phyloP scores from a whole-genome alignment of 345 rosid genomes.

The Acer campestre region DNA sequence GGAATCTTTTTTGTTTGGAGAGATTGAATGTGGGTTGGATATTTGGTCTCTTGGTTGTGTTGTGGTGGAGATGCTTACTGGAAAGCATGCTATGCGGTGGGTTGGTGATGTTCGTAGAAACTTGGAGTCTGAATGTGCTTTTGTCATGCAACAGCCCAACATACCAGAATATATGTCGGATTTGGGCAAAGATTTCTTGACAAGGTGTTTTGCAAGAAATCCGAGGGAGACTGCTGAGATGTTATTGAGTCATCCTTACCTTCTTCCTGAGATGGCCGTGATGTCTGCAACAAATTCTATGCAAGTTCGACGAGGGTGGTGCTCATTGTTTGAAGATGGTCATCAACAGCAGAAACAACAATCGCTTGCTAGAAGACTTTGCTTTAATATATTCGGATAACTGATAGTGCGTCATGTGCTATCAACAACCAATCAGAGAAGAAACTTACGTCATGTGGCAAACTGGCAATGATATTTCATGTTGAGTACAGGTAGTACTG shows the following conservation, averaged over 20 bases:
- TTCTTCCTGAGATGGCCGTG: no score
- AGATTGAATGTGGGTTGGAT: constrained; percentile 32
- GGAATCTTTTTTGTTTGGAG: constrained; percentile 33
- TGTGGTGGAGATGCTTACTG: constrained; percentile 38
- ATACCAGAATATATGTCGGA: constrained; percentile 29
- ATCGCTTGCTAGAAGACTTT: no score
- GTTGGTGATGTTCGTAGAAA: background rate
- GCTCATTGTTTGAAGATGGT: no score
- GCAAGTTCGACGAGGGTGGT: no score
- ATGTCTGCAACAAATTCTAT: no score
- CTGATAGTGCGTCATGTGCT: no score
- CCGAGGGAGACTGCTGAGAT: constrained; percentile 34
- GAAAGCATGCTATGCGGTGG: constrained; percentile 35
- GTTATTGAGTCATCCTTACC: constrained; percentile 37
- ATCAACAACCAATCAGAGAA: no score
- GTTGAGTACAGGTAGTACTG: no score
- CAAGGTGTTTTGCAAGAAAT: constrained; percentile 33
- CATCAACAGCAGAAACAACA: no score
- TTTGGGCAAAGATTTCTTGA: constrained; percentile 36
- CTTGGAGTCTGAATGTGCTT: constrained; percentile 25
- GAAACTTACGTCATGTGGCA: no score
- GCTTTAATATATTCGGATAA: no score
- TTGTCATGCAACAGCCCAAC: constrained; percentile 28
- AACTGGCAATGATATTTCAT: no score
- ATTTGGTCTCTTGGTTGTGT: constrained; percentile 47